A percentile compares a stretch with the other conserved stretches of the same genome.
phyloP scores from a whole-genome alignment of 768 basidiomycete genomes.

The Agaricus subrufescens region DNA sequence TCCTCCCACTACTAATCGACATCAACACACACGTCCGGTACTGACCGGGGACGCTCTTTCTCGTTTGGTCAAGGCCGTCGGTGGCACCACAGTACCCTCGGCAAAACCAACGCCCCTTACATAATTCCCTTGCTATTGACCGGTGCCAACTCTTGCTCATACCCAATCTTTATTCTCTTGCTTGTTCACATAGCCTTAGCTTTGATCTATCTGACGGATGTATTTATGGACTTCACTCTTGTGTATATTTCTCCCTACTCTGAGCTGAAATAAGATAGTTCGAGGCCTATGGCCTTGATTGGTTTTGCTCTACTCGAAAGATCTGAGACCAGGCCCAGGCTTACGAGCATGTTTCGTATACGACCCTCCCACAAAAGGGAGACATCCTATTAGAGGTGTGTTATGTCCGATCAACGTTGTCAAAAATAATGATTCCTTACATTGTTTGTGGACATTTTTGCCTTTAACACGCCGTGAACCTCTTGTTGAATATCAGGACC shows the following conservation, averaged over 20 bases:
- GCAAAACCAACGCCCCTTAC: constrained; percentile 12
- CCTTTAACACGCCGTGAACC: constrained; percentile 83
- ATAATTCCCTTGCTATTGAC: constrained; percentile 10
- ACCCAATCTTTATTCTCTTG: not conserved
- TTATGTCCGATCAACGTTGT: not conserved
- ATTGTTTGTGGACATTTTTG: constrained; percentile 83
- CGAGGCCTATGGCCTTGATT: constrained; percentile 86
- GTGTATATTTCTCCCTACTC: constrained; percentile 18
- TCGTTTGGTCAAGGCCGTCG: constrained; percentile 58
- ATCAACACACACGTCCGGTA: constrained; percentile 48
- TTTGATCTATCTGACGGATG: constrained; percentile 6
- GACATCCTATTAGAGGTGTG: constrained; percentile 54
- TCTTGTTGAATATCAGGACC: constrained; percentile 22
- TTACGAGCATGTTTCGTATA: constrained; percentile 82
- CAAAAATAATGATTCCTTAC: constrained; percentile 38
- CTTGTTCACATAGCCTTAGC: not conserved
- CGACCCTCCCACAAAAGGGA: constrained; percentile 94
- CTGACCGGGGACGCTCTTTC: constrained; percentile 72
- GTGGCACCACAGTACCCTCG: constrained; percentile 23
- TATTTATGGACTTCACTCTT: constrained; percentile 5
- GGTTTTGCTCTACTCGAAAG: constrained; percentile 81
- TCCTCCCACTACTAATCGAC: constrained; percentile 33
- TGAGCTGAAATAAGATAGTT: constrained; percentile 89
- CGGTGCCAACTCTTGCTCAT: not conserved
- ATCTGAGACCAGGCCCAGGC: constrained; percentile 89